Percentiles rank a stretch among this genome's conserved stretches.
phyloP scores from a whole-genome alignment of 768 basidiomycete species.

The Phallus indusiatus region DNA sequence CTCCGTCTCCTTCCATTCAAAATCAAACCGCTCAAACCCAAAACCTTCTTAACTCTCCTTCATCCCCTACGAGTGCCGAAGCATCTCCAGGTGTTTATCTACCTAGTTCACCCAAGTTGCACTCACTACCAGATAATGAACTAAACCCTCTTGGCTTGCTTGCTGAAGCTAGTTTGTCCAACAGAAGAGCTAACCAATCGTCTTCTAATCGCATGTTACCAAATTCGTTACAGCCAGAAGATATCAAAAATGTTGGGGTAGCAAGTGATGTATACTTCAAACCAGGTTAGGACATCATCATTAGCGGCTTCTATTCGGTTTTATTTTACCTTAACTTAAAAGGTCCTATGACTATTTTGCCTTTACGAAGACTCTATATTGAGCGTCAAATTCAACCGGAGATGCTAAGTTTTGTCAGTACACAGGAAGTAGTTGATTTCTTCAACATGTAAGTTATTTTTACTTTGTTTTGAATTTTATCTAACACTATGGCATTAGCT shows the following conservation, averaged over 20 bases:
- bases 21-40: conserved; percentile 40
- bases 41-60: conserved; percentile 44
- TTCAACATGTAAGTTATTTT: conserved; percentile 70
- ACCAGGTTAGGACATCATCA: conserved; percentile 46
- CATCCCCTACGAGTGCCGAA: conserved; percentile 33
- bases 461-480: background rate
- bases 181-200: conserved; percentile 37
- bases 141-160: conserved; percentile 89
- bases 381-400: conserved; percentile 89
- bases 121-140: conserved; percentile 84
- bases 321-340: background rate
- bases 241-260: conserved; percentile 56
- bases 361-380: conserved; percentile 72
- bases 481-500: conserved; percentile 31
- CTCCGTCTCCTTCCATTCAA: conserved; percentile 51
- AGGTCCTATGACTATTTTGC: conserved; percentile 86
- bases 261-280: conserved; percentile 88
- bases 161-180: conserved; percentile 80
- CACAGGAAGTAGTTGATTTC: conserved; percentile 83
- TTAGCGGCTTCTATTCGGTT: background rate
- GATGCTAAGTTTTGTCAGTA: conserved; percentile 80
- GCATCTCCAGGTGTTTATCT: conserved; percentile 20
- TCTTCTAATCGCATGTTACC: conserved; percentile 12
- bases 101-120: conserved; percentile 72
- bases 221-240: conserved; percentile 29